These are phyloP conservation scores for Scutellaria baicalensis DNA, from an alignment of 257 asterid species.

Conservation along the genomic window DNA sequence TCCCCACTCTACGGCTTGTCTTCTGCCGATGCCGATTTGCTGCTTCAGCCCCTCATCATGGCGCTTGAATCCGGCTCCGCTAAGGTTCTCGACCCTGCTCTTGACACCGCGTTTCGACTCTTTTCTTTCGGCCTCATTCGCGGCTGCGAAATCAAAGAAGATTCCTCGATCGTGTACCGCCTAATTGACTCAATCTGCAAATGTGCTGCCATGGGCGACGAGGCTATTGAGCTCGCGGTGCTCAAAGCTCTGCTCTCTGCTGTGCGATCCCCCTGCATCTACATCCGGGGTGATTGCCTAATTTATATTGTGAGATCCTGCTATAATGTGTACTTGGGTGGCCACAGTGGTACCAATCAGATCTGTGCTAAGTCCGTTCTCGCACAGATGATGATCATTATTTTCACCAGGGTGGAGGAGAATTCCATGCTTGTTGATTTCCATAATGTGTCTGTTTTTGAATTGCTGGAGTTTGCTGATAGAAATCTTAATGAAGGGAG, in stretches of 20 bases:
- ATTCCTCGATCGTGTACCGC: slow-evolving; percentile 45
- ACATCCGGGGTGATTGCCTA: slow-evolving; percentile 70
- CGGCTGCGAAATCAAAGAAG: slow-evolving; percentile 47
- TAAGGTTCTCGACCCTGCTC: slow-evolving; percentile 95
- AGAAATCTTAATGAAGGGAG: slow-evolving; percentile 89
- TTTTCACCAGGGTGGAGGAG: slow-evolving; percentile 80
- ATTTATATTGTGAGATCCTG: slow-evolving; percentile 87
- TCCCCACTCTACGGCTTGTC: slow-evolving; percentile 78
- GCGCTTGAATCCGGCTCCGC: slow-evolving; percentile 78
- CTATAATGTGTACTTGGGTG: slow-evolving; percentile 89
- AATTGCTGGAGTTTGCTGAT: slow-evolving; percentile 84
- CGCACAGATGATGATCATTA: slow-evolving; percentile 91
- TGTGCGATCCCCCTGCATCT: slow-evolving; percentile 70
- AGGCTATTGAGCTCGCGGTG: slow-evolving; percentile 65
- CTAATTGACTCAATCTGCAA: slow-evolving; percentile 74
- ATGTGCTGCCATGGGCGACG: slow-evolving; percentile 67
- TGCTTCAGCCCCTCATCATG: slow-evolving; percentile 65
- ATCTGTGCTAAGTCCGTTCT: slow-evolving; percentile 96
- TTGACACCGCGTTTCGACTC: slow-evolving; percentile 71
- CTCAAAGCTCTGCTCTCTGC: slow-evolving; percentile 79
- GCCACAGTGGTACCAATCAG: slow-evolving; percentile 94
- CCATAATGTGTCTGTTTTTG: slow-evolving; percentile 62
- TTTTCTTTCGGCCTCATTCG: slow-evolving; percentile 78
- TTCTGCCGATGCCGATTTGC: slow-evolving; percentile 56
- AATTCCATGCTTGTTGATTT: slow-evolving; percentile 50